Base-by-base conservation (phyloP, 2,329 filamentous ascomycete genomes). In the Pleurostoma richardsiae region DNA sequence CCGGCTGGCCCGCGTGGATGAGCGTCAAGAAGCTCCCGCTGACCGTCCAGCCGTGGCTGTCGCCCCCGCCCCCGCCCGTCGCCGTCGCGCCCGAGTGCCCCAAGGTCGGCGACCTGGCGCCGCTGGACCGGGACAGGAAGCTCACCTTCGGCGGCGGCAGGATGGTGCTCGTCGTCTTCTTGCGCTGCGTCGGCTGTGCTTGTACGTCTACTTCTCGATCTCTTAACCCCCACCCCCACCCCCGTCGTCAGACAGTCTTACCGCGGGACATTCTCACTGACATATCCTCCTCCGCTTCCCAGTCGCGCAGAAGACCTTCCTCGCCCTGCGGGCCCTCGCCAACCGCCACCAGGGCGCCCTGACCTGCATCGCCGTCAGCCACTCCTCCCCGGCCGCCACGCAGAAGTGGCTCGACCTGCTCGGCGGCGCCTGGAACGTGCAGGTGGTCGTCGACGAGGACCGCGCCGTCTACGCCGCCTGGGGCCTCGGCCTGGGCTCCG, bases 291-390 rank as follows among this genome's bases (percentile, higher is more conserved):
- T 42, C 40, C 41, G 39, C 3, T 8, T 44, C 8, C 31, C 47
- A 79, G 76, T 79, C 57, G 76, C 76, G 26, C 74, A 79, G 55
- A 74, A 80, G 54, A 74, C 77, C 4, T 82, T 83, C 56, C 66
- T 82, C 49, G 65, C 71, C 50, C 70, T 82, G 45, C 76, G 79
- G 43, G 65, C 73, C 40, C 68, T 83, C 48, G 71, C 77, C 10
- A 77, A 74, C 60, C 73, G 72, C 43, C 68, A 79, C 54, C 65
- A 71, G 44, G 61, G 62, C 54, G 63, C 65, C 39, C 64, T 82
- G 8, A 70, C 69, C 48, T 82, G 78, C 65, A 67, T 83, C 47
- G 79, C 79, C 52, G 68, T 83, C 43, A 82, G 79, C 28, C 80
- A 83, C 64, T 76, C 79, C 38, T 82, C 79, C 6, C 61, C 67